Evolutionary conservation across 768 basidiomycete genomes (phyloP), one percentile per base, ranked within the genome.

Genomic region (Agrocybe pediades): DNA sequence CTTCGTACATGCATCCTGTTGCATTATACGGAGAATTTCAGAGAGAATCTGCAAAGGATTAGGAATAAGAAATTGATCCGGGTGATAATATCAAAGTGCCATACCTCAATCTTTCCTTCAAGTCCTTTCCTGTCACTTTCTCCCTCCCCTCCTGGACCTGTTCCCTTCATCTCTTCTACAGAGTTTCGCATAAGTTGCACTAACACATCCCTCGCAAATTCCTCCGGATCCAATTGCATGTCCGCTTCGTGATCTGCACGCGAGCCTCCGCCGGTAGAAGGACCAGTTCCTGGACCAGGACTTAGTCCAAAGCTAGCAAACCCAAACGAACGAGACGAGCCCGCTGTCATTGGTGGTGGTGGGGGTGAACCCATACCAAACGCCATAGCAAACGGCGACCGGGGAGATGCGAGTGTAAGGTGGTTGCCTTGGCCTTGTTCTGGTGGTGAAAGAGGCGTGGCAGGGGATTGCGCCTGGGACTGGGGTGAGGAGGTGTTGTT

Each of bases 171-270:
- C 50, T 80, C 81, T 59, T 90, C 90, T 19, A 92, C 79, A 0
- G 84, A 71, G 53, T 81, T 83, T 26, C 85, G 75, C 83, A 93
- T 87, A 25, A 88, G 70, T 65, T 87, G 83, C 21, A 88, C 74
- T 36, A 88, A 74, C 19, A 87, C 88, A 65, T 88, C 88, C 55
- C 86, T 71, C 9, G 86, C 87, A 65, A 88, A 88, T 63, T 89
- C 85, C 64, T 89, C 87, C 11, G 87, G 84, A 42, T 78, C 74
- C 49, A 77, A 76, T 24, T 77, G 13, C 33, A 36, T 15, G 33
- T 36, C 33, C 13, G 33, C 33, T 36, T 36, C 33, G 11, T 36
- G 33, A 11, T 36, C 33, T 5, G 33, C 13, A 36, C 33, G 33
- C 33, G 33, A 36, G 33, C 33, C 11, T 6, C 33, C 33, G 11